Base-by-base conservation (phyloP, 2,329 filamentous ascomycete genomes). In the Tolypocladium endophyticum region DNA sequence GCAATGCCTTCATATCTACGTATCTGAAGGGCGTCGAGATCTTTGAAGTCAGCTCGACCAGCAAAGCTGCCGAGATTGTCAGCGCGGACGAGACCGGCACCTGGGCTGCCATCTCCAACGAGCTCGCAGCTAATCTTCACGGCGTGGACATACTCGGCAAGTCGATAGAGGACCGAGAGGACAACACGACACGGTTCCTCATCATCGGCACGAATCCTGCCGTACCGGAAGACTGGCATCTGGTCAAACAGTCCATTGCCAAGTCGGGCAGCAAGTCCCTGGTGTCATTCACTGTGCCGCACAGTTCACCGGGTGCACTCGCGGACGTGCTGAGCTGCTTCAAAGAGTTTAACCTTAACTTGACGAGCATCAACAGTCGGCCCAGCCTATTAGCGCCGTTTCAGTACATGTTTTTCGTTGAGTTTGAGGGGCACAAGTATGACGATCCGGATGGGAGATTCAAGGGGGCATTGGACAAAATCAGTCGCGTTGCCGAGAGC, bases 391-490 rank as follows among this genome's bases (percentile, higher is more conserved):
- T 82, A 45, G 76, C 78, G 65, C 85, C 88, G 25, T 97, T 96
- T 84, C 87, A 95, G 71, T 97, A 97, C 75, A 83, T 97, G 43
- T 97, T 97, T 76, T 92, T 97, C 70, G 87, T 97, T 36, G 93
- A 97, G 77, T 92, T 96, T 67, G 83, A 88, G 71, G 87, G 88
- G 1, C 81, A 84, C 70, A 73, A 65, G 61, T 62, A 70, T 58
- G 66, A 72, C 25, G 84, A 84, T 66, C 77, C 78, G 2, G 78
- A 81, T 58, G 81, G 79, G 4, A 77, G 79, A 62, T 86, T 92
- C 20, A 79, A 82, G 61, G 74, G 73, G 28, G 87, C 85, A 33
- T 72, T 92, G 69, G 76, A 75, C 57, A 81, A 81, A 63, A 77
- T 92, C 64, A 75, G 74, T 1, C 71, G 70, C 36, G 81, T 85